These are phyloP conservation scores for Cercospora sp. DNA, from an alignment of 2,329 filamentous ascomycete species.

Conservation along the genomic window DNA sequence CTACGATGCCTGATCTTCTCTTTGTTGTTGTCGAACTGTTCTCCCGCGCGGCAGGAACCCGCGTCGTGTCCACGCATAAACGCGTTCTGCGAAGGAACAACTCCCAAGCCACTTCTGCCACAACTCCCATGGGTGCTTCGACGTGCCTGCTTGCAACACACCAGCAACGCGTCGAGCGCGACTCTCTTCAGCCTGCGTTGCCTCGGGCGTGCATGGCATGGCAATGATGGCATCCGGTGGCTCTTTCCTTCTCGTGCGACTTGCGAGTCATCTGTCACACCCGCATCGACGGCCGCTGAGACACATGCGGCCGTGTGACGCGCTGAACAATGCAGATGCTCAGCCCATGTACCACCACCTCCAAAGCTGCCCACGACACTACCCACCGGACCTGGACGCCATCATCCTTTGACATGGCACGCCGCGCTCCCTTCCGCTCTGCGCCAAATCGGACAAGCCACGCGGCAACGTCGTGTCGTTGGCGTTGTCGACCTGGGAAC, in stretches of 20 bases:
- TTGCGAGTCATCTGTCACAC: constrained; percentile 31
- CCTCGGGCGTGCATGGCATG: not conserved
- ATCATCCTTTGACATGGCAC: not conserved
- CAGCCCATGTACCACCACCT: not conserved
- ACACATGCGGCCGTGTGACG: constrained; percentile 11
- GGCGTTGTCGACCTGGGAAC: not conserved
- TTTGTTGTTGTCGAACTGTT: too few relatives aligned
- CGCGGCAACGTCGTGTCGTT: not conserved
- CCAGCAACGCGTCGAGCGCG: not conserved
- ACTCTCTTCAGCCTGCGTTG: not conserved
- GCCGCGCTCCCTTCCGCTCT: not conserved
- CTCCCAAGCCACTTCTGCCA: too few relatives aligned
- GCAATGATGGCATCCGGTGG: not conserved
- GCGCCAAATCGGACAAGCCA: constrained; percentile 3
- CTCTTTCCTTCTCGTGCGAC: constrained; percentile 14
- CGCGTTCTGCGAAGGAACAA: too few relatives aligned
- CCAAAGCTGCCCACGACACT: not conserved
- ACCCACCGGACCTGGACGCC: not conserved
- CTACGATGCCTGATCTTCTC: too few relatives aligned
- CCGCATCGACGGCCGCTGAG: not conserved
- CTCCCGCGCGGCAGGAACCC: too few relatives aligned
- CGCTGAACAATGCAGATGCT: constrained; percentile 10
- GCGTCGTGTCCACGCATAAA: not conserved
- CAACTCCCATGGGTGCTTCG: too few relatives aligned
- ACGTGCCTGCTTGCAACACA: not conserved